A percentile compares a stretch with the other conserved stretches of the same genome.
phyloP scores from a whole-genome alignment of 345 rosid species.

The Eucalyptus sideroxylon region DNA sequence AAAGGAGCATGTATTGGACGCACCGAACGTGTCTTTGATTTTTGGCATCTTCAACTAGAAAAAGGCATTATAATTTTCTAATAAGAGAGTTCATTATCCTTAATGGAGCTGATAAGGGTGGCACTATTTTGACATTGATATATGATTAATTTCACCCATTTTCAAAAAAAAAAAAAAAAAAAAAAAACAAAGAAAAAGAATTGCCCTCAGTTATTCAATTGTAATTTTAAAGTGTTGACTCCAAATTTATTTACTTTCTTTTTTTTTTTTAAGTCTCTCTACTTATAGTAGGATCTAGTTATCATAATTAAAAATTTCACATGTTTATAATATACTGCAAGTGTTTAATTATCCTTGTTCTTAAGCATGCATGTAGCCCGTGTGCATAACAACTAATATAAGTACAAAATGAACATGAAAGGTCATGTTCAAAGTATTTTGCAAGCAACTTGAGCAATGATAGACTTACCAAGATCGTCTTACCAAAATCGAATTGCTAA shows the following conservation, averaged over 20 bases:
- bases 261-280: background rate
- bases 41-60: background rate
- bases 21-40: background rate
- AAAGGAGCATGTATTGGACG: background rate
- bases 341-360: background rate
- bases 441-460: background rate
- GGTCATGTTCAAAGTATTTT: background rate
- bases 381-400: background rate
- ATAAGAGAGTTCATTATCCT: background rate
- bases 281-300: background rate
- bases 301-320: background rate
- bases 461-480: background rate
- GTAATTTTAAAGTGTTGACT: background rate
- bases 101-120: background rate
- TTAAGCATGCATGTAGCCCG: background rate
- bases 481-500: background rate
- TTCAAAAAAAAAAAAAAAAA: rapidly evolving
- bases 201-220: background rate
- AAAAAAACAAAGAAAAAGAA: background rate
- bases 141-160: background rate
- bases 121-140: background rate
- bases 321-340: background rate
- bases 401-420: background rate
- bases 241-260: background rate
- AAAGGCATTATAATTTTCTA: background rate